Base-by-base conservation (phyloP, 129 eudicot species). In the Oenanthe sinensis region DNA sequence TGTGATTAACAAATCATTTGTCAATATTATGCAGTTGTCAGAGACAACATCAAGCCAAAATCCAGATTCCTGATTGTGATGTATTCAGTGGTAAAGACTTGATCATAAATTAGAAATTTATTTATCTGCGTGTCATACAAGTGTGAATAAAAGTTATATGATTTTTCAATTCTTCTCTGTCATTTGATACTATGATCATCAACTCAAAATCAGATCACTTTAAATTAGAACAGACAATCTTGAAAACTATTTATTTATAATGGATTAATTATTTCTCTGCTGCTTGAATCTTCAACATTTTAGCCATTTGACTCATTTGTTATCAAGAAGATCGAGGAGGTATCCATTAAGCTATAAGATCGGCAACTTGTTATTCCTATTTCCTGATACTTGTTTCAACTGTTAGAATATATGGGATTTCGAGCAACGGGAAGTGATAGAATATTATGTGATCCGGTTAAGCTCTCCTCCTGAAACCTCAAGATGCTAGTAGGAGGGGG, bases 41-140 rank as follows among this genome's bases (percentile, higher is more conserved):
- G 68, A n/a, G 68, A 60, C 68, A 60, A 60, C 68, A 24, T 9
- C n/a, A 33, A 60, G 68, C 68, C 68, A 60, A 60, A 60, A 60
- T 60, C 16, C 68, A n/a, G 68, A 24, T n/a, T 9, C 68, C 68
- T 60, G 68, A 60, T 10, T 4, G 75, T 37, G 44, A 60, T 22
- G 12, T 14, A 68, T 68, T 15, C 2, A 37, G 1, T 37, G 24
- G 15, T 33, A 5, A 15, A 15, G 44, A 67, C n/a, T 14, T 60
- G 8, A 55, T 55, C 2, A 55, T 22, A 20, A 6, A 54, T 6
- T 20, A 20, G 0, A 46, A 8, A 6, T 7, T 5, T 52, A 52
- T 19, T 52, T 17, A 1, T 22, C 28, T 22, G 65, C 65, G 65
- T 55, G 28, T 55, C 65, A 22, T 60, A 3, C 68, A 24, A 12